These are phyloP conservation scores for Wickerhamomyces kurtzmanii DNA, from an alignment of 805 yeast genomes.

Conservation along the genomic window DNA sequence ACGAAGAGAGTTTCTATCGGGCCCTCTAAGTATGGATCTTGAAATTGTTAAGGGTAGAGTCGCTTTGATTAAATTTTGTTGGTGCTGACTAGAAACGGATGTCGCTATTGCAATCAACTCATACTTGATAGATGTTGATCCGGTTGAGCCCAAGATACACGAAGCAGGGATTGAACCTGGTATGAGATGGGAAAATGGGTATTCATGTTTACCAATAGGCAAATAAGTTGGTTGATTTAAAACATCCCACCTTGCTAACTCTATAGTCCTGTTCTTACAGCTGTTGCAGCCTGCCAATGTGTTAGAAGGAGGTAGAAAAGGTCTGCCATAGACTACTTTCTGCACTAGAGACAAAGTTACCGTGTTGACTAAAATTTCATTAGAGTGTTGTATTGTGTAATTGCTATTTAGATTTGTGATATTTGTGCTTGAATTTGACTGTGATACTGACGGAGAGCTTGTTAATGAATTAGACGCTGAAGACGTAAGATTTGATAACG, in stretches of 20 bases:
- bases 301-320: conserved; percentile 48
- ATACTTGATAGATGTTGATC: conserved; percentile 51
- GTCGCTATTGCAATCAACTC: conserved; percentile 56
- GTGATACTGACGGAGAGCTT: conserved; percentile 13
- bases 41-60: conserved; percentile 61
- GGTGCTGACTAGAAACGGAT: conserved; percentile 25
- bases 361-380: conserved; percentile 39
- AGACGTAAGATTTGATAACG: conserved; percentile 14
- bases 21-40: conserved; percentile 71
- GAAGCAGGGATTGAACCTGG: conserved; percentile 89
- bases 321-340: conserved; percentile 52
- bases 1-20: conserved; percentile 78
- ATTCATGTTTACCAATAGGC: conserved; percentile 65
- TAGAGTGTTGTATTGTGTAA: conserved; percentile 21
- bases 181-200: conserved; percentile 82
- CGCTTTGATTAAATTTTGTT: conserved; percentile 28
- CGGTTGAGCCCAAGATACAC: conserved; percentile 41
- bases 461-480: conserved; percentile 8
- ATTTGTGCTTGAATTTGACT: conserved; percentile 15
- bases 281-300: conserved; percentile 42
- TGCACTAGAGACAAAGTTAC: conserved; percentile 69
- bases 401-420: conserved; percentile 13
- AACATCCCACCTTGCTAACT: conserved; percentile 84
- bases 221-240: conserved; percentile 49
- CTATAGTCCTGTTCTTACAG: conserved; percentile 46